Evolutionary conservation across 2,329 filamentous ascomycete genomes (phyloP), one percentile per base, ranked within the genome.

Genomic region (Phialophora tarda): DNA sequence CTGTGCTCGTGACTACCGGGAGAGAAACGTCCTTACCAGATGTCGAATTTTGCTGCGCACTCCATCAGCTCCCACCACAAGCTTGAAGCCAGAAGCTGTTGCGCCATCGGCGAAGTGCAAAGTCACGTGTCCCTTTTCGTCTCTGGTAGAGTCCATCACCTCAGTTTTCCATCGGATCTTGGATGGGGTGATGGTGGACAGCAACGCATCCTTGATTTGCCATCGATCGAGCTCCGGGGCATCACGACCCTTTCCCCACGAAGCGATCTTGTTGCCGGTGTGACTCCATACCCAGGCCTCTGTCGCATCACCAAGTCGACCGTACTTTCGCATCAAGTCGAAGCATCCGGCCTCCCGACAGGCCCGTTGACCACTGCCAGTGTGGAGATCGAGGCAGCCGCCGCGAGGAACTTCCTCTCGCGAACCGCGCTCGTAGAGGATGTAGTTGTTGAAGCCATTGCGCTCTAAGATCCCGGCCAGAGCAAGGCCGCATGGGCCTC

Each of bases 11-110:
- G 30, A 11, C 30, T 32, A 11, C 30, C 10, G 8, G 30, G 30
- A 32, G 30, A 11, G 30, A n/a, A 28, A 55, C 3, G 28, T 34
- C 10, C 24, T 23, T 71, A 79, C 77, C 64, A 79, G 59, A 24
- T 62, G 70, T 59, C 74, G 71, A 2, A 75, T 56, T 65, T 78
- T 82, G 7, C 79, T 82, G 79, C 80, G 82, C 1, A 80, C 79
- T 4, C 82, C 82, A 70, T 84, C 82, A 10, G 79, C 81, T 4
- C 82, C 83, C 23, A 85, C 77, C 4, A 85, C 75, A 2, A 85
- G 77, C 48, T 77, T 74, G 67, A 82, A 82, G 0, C 75, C 78
- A 1, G 67, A 71, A 23, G 76, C 77, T 0, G 65, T 67, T 1
- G 57, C 69, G 0, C 77, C 78, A 66, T 79, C 70, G 1, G 63